Evolutionary conservation across 176 grass and related monocot species (phyloP).

Genomic region (Pontederia crassipes): DNA sequence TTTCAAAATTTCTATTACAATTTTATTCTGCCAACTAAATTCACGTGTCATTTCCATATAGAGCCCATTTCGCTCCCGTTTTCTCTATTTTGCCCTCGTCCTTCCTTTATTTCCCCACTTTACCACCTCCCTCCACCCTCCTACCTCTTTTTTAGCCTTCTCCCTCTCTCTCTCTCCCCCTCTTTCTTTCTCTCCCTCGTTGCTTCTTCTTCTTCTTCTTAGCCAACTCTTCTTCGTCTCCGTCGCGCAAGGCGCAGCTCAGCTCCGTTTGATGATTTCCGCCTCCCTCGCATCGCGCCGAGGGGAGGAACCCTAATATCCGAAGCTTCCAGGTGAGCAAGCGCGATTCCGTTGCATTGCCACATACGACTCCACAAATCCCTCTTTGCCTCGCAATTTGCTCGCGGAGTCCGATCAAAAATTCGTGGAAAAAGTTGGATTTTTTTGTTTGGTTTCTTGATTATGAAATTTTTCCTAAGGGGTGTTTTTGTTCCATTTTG

Average conservation of each 20-base stretch:
- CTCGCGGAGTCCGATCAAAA: too few species aligned
- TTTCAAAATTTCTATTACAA: neutral
- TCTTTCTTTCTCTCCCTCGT: neutral
- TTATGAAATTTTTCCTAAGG: too few species aligned
- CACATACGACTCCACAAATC: too few species aligned
- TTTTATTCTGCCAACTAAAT: too few species aligned
- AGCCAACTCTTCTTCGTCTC: slow-evolving; percentile 8
- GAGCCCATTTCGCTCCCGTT: too few species aligned
- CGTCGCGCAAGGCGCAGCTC: neutral
- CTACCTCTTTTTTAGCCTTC: neutral
- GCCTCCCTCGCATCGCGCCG: slow-evolving; percentile 28
- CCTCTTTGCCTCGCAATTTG: too few species aligned
- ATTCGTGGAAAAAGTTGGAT: too few species aligned
- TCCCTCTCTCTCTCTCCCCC: neutral
- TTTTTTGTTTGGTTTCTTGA: too few species aligned
- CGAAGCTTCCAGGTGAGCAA: neutral
- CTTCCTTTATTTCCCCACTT: neutral
- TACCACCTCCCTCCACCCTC: neutral
- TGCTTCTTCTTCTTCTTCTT: slow-evolving; percentile 8
- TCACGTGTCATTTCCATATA: too few species aligned
- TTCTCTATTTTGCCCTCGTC: neutral
- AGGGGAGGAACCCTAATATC: slow-evolving; percentile 24
- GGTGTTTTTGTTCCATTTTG: neutral
- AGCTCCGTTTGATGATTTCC: slow-evolving; percentile 10
- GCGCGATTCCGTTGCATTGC: too few species aligned